Evolutionary conservation across 805 yeast species (phyloP), one percentile per base, ranked within the genome.

Genomic region (Candida railenensis): DNA sequence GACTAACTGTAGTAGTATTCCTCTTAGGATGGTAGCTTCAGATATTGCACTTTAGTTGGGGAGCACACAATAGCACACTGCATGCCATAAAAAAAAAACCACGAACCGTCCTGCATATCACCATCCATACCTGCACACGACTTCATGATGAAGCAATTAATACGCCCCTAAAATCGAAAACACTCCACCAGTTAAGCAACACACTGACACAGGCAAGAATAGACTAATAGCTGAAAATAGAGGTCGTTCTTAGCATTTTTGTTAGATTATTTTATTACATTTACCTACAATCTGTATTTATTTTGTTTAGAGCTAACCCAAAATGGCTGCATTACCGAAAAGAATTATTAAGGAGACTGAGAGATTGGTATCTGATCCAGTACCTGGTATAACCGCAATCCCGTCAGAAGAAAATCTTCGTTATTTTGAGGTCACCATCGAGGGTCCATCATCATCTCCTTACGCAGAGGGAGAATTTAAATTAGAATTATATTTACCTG

Each of bases 321-420:
- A n/a, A n/a, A 79, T 79, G 83, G 79, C 83, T 3, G 73, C 79
- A 19, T 72, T 91, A 61, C 96, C 97, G 38, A 92, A 89, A 70
- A 82, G 99, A 73, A 92, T 92, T 55, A 88, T 92, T 54, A 90
- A 91, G 84, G 99, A 94, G 69, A 92, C 98, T 9, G 97, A 94
- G 62, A 77, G 97, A 52, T 73, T 94, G 36, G 85, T 85, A 20
- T 83, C 89, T 34, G 99, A 94, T 58, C 98, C 99, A 1, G 98
- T 92, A 1, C 96, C 97, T 3, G 99, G 98, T 2, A 94, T 94
- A 57, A 78, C 85, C 0, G 99, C 98, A 1, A 78, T 74, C 22
- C 99, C 99, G 4, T 95, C 88, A 49, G 98, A 92, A 47, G 97
- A 91, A 52, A 94, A 94, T 65, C 73, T 94, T 53, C 81, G 99